phyloP scores from a whole-genome alignment of 208 protist genomes.

The Leishmania major region DNA sequence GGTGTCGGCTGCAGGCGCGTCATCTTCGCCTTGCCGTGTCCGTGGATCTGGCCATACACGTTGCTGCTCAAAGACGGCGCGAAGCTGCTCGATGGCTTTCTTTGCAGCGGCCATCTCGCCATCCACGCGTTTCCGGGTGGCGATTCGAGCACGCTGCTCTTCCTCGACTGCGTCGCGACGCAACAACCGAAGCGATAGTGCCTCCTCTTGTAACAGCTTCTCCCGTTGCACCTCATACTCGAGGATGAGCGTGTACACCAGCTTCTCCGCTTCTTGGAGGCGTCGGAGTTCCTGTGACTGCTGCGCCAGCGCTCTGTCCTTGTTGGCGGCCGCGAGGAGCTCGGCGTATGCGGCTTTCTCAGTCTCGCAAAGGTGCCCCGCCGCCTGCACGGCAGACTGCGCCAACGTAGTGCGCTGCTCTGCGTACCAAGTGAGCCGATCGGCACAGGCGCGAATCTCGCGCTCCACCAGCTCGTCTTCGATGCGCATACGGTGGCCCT shows the following conservation, averaged over 20 bases:
- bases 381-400: not conserved
- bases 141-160: not conserved
- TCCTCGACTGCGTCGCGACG: constrained; percentile 11
- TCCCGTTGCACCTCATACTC: constrained; percentile 36
- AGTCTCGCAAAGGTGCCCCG: constrained; percentile 4
- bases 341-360: constrained; percentile 26
- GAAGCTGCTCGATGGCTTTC: not conserved
- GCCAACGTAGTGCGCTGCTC: constrained; percentile 19
- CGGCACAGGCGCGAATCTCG: constrained; percentile 26
- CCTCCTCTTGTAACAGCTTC: constrained; percentile 23
- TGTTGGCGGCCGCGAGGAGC: constrained; percentile 12
- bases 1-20: not conserved
- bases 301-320: constrained; percentile 27
- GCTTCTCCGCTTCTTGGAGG: constrained; percentile 36
- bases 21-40: not conserved
- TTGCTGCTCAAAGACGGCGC: not conserved
- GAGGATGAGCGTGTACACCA: constrained; percentile 32
- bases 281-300: constrained; percentile 38
- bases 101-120: constrained; percentile 3
- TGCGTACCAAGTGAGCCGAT: constrained; percentile 22
- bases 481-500: constrained; percentile 43
- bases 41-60: not conserved
- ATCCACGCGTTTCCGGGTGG: constrained; percentile 3
- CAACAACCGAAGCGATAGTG: constrained; percentile 5
- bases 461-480: constrained; percentile 49